Conservation (phyloP, 345 rosid genomes). For the Limnanthes douglasii region DNA sequence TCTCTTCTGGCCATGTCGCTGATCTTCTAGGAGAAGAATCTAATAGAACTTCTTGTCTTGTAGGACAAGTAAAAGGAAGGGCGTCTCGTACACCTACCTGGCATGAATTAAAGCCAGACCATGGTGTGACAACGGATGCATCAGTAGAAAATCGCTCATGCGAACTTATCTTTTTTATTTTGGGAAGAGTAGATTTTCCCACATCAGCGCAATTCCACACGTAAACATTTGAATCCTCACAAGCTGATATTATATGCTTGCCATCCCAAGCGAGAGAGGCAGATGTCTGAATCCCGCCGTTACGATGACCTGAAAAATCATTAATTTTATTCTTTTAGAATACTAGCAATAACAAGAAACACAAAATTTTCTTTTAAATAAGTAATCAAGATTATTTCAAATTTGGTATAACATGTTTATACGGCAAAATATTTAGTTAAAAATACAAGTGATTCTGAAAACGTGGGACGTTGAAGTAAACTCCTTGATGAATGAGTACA, state of each 20-base stretch:
- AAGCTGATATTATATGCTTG: conserved; percentile 70
- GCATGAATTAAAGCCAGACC: conserved; percentile 43
- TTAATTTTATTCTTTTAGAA: background rate
- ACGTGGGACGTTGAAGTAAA: too few relatives aligned
- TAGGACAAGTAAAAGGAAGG: conserved; percentile 34
- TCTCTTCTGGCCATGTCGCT: conserved; percentile 97
- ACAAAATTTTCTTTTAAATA: background rate
- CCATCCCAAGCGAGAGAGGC: conserved; percentile 69
- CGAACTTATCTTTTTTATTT: conserved; percentile 34
- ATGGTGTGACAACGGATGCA: conserved; percentile 69
- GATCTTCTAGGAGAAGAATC: conserved; percentile 72
- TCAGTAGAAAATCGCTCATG: conserved; percentile 61
- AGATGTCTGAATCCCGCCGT: conserved; percentile 42
- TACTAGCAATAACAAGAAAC: background rate
- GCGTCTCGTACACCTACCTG: conserved; percentile 10
- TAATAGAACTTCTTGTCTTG: conserved; percentile 44
- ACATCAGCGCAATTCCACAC: conserved; percentile 44
- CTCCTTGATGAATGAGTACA: too few relatives aligned
- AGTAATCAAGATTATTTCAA: too few relatives aligned
- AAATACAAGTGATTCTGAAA: background rate
- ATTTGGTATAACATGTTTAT: too few relatives aligned
- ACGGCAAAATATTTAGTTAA: too few relatives aligned
- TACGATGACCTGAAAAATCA: conserved; percentile 27
- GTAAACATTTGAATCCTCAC: conserved; percentile 65
- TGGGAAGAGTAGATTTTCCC: conserved; percentile 15